Evolutionary conservation across 2,329 filamentous ascomycete genomes (phyloP), one percentile per base, ranked within the genome.

Genomic region (Graphilbum sp.): DNA sequence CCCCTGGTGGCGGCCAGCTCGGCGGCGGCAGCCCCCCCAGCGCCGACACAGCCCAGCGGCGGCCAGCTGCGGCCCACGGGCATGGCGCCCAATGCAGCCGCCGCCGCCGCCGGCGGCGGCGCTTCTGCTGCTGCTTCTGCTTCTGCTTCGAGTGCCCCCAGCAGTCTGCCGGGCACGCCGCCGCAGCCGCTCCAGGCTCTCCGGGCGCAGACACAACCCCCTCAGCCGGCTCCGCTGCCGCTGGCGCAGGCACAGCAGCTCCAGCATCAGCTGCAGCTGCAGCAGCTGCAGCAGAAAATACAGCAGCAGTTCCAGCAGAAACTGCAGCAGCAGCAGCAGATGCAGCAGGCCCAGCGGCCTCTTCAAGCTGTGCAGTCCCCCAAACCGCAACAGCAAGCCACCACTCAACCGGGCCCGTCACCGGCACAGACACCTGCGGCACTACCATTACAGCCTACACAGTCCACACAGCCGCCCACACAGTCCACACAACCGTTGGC

Each of bases 321-420:
- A 31, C 34, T 24, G 21, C 6, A 5, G 21, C 21, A n/a, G n/a
- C n/a, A n/a, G n/a, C n/a, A n/a, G n/a, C 18, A 17, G 27, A 19
- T 27, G 12, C 34, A 34, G 19, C 33, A 34, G 24, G 31, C 17
- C 31, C 43, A 43, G 27, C 27, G 8, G 27, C 27, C 23, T 25
- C 12, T 12, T 12, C 23, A 7, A 33, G 5, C 33, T 9, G 45
- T 43, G 25, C 37, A 29, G 24, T 44, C 30, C 32, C 40, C 38
- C 17, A 45, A 39, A 33, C 27, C 24, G 25, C 45, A 46, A 40
- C 20, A 32, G 7, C 38, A 36, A 16, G 12, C 44, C 40, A 19
- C 43, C 38, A 29, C 41, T 33, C 31, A 43, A 33, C 37, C 32
- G 21, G 30, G 34, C 4, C 34, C 41, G 15, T 29, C 27, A 10